Conservation (phyloP, 2,329 filamentous ascomycete genomes). For the Penicillium janthinellum region DNA sequence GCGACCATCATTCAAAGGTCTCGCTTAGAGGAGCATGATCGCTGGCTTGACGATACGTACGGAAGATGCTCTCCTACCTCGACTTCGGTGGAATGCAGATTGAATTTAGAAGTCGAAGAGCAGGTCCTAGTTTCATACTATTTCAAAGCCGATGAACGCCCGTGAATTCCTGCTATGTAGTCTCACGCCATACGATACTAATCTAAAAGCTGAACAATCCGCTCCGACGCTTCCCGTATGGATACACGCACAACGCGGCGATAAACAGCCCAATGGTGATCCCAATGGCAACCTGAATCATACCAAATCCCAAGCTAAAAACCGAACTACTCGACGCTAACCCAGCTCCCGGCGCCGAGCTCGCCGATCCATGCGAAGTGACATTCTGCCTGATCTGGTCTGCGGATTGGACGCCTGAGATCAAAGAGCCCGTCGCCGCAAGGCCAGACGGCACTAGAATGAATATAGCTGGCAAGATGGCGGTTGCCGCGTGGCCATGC, state of each 20-base stretch:
- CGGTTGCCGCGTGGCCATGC: slow-evolving; percentile 78
- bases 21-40: too few species aligned
- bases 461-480: slow-evolving; percentile 84
- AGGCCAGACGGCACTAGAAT: slow-evolving; percentile 63
- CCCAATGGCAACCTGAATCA: slow-evolving; percentile 47
- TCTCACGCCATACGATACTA: background rate
- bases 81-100: too few species aligned
- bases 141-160: too few species aligned
- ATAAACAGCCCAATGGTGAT: slow-evolving; percentile 47
- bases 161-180: background rate
- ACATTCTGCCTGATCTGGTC: slow-evolving; percentile 51
- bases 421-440: slow-evolving; percentile 58
- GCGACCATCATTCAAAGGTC: background rate
- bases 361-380: slow-evolving; percentile 14
- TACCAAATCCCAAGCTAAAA: slow-evolving; percentile 43
- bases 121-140: too few species aligned
- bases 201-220: slow-evolving; percentile 43
- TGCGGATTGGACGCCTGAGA: slow-evolving; percentile 58
- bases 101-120: too few species aligned
- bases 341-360: slow-evolving; percentile 21
- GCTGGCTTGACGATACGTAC: too few species aligned
- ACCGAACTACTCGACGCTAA: slow-evolving; percentile 19
- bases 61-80: too few species aligned
- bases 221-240: slow-evolving; percentile 44
- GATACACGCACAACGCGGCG: slow-evolving; percentile 45